Evolutionary conservation across 2,329 filamentous ascomycete species (phyloP).

Genomic region (Colletotrichum sp.): DNA sequence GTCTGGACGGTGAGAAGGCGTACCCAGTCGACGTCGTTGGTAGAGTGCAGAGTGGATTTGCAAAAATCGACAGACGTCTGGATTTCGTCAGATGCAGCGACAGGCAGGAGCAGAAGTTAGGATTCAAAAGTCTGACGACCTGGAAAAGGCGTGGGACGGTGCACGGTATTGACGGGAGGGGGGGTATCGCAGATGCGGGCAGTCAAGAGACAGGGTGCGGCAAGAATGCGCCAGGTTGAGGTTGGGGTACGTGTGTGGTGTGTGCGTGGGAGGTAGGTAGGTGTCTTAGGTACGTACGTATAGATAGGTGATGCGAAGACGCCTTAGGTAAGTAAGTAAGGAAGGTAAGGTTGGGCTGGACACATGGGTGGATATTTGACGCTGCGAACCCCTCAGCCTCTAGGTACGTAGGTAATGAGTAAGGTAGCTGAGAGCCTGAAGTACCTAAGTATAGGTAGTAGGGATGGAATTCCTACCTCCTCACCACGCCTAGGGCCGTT

Average conservation of each 20-base stretch:
- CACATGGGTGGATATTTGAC: not conserved
- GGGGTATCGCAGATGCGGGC: not conserved
- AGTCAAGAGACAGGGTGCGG: not conserved
- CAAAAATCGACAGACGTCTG: not conserved
- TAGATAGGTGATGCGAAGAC: not conserved
- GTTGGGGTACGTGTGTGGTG: not conserved
- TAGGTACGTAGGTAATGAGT: not conserved
- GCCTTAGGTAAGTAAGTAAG: not conserved
- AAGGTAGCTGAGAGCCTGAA: not conserved
- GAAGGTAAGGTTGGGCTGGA: not conserved
- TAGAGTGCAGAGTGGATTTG: not conserved
- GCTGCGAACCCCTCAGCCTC: not conserved
- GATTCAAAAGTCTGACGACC: not conserved
- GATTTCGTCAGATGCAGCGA: not conserved
- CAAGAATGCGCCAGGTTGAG: not conserved
- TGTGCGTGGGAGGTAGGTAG: not conserved
- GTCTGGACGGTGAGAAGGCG: not conserved
- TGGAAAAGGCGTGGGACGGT: not conserved
- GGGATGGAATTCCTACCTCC: too few species aligned
- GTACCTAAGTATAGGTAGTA: not conserved
- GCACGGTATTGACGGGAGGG: not conserved
- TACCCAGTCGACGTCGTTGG: not conserved
- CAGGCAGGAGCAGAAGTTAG: not conserved
- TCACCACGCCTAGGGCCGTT: too few species aligned
- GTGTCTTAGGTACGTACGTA: not conserved